A percentile compares a stretch with the other conserved stretches of the same genome.
Conservation (phyloP, 306 rosid species). For the Cicer cuneatum region DNA sequence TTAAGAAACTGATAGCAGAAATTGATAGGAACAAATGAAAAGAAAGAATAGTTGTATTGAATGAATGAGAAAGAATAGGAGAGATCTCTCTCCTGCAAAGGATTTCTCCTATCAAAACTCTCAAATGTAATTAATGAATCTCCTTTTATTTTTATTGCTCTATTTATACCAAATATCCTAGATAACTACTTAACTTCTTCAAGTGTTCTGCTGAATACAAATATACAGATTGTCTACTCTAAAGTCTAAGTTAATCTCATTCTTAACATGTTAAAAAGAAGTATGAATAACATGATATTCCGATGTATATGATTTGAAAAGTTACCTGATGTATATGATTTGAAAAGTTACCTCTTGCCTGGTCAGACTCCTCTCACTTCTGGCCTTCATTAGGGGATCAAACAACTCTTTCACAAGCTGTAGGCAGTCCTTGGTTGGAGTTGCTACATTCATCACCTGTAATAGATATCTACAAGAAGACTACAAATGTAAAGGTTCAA, state of each 20-base stretch:
- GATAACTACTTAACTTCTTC: constrained; percentile 12
- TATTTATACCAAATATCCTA: neutral
- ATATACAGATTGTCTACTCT: neutral
- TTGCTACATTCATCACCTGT: constrained; percentile 89
- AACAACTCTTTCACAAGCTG: constrained; percentile 88
- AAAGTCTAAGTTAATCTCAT: neutral
- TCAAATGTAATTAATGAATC: neutral
- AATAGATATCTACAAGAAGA: constrained; percentile 72
- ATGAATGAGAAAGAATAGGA: constrained; percentile 5
- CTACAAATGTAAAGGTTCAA: constrained; percentile 28
- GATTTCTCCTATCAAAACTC: constrained; percentile 17
- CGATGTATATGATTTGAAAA: constrained; percentile 3
- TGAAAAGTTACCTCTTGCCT: constrained; percentile 83
- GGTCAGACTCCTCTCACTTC: constrained; percentile 76
- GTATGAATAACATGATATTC: neutral
- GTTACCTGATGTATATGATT: too few species aligned
- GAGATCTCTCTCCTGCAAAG: neutral
- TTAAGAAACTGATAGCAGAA: neutral
- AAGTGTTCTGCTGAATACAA: neutral
- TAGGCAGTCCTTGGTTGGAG: constrained; percentile 94
- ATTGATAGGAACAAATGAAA: constrained; percentile 14
- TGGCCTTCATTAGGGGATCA: constrained; percentile 79
- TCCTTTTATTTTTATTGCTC: neutral
- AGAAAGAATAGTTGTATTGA: constrained; percentile 4
- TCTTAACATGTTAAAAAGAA: constrained; percentile 18